A percentile compares a stretch with the other conserved stretches of the same genome.
Conservation (phyloP, 2,329 filamentous ascomycete genomes). For the Aspergillus unguis region DNA sequence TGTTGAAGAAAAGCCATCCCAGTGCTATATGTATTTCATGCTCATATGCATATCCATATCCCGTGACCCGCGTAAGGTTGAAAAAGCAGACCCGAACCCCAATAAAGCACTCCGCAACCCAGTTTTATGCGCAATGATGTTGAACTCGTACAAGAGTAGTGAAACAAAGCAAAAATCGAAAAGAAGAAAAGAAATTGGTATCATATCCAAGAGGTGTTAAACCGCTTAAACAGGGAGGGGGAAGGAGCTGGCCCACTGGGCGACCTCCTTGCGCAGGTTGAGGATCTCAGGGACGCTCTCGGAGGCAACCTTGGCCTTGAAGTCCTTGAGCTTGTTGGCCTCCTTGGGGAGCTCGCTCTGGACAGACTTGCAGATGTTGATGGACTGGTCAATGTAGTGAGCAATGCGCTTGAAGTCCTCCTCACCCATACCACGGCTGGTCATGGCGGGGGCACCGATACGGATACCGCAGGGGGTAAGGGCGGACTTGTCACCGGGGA, state of each 20-base stretch:
- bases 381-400: conserved; percentile 79
- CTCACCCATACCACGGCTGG: conserved; percentile 86
- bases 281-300: conserved; percentile 80
- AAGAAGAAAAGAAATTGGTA: conserved; percentile 16
- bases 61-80: conserved; percentile 39
- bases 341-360: conserved; percentile 86
- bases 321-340: conserved; percentile 99
- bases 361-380: conserved; percentile 86
- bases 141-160: conserved; percentile 29
- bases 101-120: conserved; percentile 32
- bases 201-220: conserved; percentile 16
- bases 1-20: conserved; percentile 26
- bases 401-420: conserved; percentile 90
- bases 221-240: conserved; percentile 65
- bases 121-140: conserved; percentile 35
- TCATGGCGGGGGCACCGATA: conserved; percentile 97
- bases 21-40: conserved; percentile 24
- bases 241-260: conserved; percentile 82
- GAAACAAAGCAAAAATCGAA: conserved; percentile 11
- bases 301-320: conserved; percentile 84
- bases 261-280: conserved; percentile 82
- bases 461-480: conserved; percentile 92
- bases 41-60: conserved; percentile 28
- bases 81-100: conserved; percentile 41
- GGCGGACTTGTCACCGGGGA: conserved; percentile 95